phyloP scores from a whole-genome alignment of 768 basidiomycete species.

The Tephrocybe rancida region DNA sequence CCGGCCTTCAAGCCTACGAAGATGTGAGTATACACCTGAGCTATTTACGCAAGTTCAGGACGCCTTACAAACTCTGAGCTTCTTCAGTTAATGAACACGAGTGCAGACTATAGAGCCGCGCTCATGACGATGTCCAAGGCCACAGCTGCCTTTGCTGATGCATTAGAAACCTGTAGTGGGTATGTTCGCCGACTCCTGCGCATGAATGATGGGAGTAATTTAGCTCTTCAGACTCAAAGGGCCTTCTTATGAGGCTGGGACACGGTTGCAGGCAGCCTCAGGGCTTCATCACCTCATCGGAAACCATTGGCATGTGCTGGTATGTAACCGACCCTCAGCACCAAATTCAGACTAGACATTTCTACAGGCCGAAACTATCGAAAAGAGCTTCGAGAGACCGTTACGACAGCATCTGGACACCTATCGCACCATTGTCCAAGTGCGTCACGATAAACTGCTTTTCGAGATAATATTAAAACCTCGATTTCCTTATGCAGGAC shows the following conservation, averaged over 20 bases:
- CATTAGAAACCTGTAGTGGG: slow-evolving; percentile 85
- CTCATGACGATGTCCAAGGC: slow-evolving; percentile 81
- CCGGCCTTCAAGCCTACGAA: slow-evolving; percentile 78
- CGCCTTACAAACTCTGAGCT: neutral
- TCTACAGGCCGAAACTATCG: slow-evolving; percentile 76
- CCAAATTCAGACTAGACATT: slow-evolving; percentile 3
- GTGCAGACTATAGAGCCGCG: slow-evolving; percentile 79
- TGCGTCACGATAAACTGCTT: slow-evolving; percentile 27
- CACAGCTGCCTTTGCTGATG: slow-evolving; percentile 83
- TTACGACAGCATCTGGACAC: slow-evolving; percentile 82
- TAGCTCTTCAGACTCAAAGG: slow-evolving; percentile 62
- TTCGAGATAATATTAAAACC: neutral
- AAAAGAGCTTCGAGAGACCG: slow-evolving; percentile 88
- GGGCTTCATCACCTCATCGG: slow-evolving; percentile 91
- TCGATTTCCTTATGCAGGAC: slow-evolving; percentile 49
- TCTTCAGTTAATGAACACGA: slow-evolving; percentile 70
- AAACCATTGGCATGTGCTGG: slow-evolving; percentile 92
- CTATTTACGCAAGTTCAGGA: slow-evolving; percentile 1
- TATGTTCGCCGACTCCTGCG: slow-evolving; percentile 35
- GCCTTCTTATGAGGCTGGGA: slow-evolving; percentile 77
- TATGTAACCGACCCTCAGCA: slow-evolving; percentile 35
- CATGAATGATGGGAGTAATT: slow-evolving; percentile 4
- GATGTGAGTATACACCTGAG: slow-evolving; percentile 53
- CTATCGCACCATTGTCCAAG: slow-evolving; percentile 74
- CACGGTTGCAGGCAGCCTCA: slow-evolving; percentile 81